Conservation (phyloP, 2,329 filamentous ascomycete species). For the Orbilia blumenaviensis region DNA sequence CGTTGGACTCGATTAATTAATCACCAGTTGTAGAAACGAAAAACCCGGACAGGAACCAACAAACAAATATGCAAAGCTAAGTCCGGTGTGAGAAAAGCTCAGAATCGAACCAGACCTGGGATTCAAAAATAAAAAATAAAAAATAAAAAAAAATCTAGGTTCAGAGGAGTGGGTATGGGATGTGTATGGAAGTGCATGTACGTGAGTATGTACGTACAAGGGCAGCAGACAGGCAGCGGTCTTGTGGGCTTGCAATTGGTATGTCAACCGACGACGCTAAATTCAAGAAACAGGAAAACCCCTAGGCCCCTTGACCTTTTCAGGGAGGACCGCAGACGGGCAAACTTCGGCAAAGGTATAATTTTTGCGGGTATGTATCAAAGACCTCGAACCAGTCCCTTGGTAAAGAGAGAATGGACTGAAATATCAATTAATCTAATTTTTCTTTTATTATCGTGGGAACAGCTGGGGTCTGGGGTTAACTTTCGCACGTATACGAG, state of each 20-base stretch:
- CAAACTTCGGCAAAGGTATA: slow-evolving; percentile 48
- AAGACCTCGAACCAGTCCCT: slow-evolving; percentile 30
- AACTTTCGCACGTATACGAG: slow-evolving; percentile 31
- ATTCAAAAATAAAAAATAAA: neutral
- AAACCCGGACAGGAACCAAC: slow-evolving; percentile 35
- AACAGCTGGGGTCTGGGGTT: slow-evolving; percentile 43
- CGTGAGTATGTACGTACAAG: slow-evolving; percentile 28
- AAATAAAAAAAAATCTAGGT: no score
- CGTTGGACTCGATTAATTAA: neutral
- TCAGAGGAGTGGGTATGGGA: neutral
- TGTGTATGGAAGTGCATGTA: neutral
- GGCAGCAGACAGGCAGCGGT: slow-evolving; percentile 17
- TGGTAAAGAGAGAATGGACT: slow-evolving; percentile 12
- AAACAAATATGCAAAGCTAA: slow-evolving; percentile 28
- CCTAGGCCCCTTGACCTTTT: slow-evolving; percentile 4
- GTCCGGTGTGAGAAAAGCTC: slow-evolving; percentile 13
- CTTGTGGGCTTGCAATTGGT: no score
- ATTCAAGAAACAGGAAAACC: neutral
- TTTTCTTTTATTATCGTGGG: slow-evolving; percentile 27
- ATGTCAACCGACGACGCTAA: slow-evolving; percentile 44
- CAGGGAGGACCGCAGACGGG: slow-evolving; percentile 39
- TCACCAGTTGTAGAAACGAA: neutral
- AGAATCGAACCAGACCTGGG: slow-evolving; percentile 21
- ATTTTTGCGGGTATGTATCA: slow-evolving; percentile 14
- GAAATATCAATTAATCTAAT: slow-evolving; percentile 18